Evolutionary conservation across 257 asterid species (phyloP).

Genomic region (Solanum virginianum): DNA sequence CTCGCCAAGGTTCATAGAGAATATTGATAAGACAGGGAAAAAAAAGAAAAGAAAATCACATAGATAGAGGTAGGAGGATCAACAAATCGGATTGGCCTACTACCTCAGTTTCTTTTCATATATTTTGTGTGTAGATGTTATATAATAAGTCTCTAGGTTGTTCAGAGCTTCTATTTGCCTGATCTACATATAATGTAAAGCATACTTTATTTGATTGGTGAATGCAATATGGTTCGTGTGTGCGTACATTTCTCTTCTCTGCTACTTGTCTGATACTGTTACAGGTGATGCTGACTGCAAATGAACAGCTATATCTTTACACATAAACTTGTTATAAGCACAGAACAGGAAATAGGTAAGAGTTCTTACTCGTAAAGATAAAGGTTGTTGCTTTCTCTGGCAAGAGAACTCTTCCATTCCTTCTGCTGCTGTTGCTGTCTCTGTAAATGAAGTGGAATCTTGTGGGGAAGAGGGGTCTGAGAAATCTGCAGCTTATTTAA

Average conservation of each 20-base stretch:
- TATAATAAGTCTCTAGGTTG: slow-evolving; percentile 30
- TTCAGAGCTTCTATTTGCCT: slow-evolving; percentile 6
- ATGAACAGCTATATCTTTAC: neutral
- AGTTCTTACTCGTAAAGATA: neutral
- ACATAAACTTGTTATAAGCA: neutral
- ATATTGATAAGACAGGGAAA: slow-evolving; percentile 14
- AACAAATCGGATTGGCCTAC: slow-evolving; percentile 21
- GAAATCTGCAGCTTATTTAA: slow-evolving; percentile 27
- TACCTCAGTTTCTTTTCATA: slow-evolving; percentile 9
- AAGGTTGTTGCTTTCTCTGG: neutral
- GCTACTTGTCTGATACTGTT: slow-evolving; percentile 2
- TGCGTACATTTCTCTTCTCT: slow-evolving; percentile 18
- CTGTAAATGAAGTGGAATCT: slow-evolving; percentile 1
- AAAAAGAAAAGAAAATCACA: neutral
- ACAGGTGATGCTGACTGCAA: neutral
- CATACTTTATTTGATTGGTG: slow-evolving; percentile 51
- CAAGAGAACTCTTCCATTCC: neutral
- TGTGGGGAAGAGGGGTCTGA: slow-evolving; percentile 34
- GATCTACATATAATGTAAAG: slow-evolving; percentile 35
- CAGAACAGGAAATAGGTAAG: neutral
- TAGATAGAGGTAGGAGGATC: slow-evolving; percentile 29
- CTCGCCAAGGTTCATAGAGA: slow-evolving; percentile 61
- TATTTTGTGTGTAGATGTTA: slow-evolving; percentile 52
- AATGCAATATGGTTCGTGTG: slow-evolving; percentile 37
- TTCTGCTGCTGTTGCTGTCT: neutral